Percentiles rank a stretch among this genome's conserved stretches.
Conservation (phyloP, 345 rosid genomes). For the Acer yangbiense region DNA sequence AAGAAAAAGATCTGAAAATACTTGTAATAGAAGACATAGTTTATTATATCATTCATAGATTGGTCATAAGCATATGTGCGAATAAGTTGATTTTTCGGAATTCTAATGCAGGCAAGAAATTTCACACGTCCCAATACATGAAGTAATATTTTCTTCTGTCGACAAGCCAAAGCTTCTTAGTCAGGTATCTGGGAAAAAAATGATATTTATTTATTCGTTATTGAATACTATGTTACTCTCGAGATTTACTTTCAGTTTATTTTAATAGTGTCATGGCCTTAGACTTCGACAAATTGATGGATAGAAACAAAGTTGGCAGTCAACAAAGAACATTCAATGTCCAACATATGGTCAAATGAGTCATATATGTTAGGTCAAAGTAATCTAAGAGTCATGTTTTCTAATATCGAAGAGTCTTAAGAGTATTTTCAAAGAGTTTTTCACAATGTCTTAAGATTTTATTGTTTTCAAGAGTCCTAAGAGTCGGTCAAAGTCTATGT, state of each 20-base stretch:
- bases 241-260: neutral
- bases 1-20: too few relatives aligned
- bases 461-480: neutral
- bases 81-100: conserved; percentile 21
- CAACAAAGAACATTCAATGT: too few relatives aligned
- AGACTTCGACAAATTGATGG: neutral
- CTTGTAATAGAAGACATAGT: neutral
- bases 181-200: conserved; percentile 44
- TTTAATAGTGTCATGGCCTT: neutral
- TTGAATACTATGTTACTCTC: neutral
- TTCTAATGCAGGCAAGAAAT: conserved; percentile 51
- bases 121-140: conserved; percentile 47
- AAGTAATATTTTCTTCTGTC: conserved; percentile 68
- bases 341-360: too few relatives aligned
- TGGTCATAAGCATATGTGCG: neutral
- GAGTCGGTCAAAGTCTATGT: too few relatives aligned
- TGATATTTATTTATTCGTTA: conserved; percentile 2
- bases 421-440: neutral
- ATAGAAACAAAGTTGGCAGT: too few relatives aligned
- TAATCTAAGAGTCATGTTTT: neutral
- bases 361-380: neutral
- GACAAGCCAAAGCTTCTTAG: conserved; percentile 82
- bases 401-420: neutral
- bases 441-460: neutral
- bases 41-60: conserved; percentile 11